phyloP scores from a whole-genome alignment of 352 stramenopile genomes.

The Paralagenidium karlingii region DNA sequence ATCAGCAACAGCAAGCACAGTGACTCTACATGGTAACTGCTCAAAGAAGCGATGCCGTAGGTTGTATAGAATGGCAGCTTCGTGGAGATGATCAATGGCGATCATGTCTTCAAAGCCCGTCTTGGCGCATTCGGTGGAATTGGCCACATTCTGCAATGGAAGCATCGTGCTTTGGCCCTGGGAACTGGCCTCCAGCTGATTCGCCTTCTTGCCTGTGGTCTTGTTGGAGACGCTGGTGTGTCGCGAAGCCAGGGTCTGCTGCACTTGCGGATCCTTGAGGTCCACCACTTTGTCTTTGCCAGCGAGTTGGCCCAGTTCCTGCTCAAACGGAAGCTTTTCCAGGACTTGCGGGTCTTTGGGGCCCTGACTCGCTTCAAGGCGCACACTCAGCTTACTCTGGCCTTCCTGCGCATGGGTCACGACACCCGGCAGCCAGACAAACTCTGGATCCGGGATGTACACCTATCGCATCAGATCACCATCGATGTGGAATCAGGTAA shows the following conservation, averaged over 20 bases:
- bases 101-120: constrained; percentile 85
- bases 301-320: constrained; percentile 35
- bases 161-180: constrained; percentile 8
- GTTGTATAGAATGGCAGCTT: constrained; percentile 82
- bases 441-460: constrained; percentile 55
- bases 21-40: constrained; percentile 51
- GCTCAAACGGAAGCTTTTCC: constrained; percentile 23
- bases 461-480: no score
- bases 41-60: constrained; percentile 62
- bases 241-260: constrained; percentile 46
- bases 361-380: constrained; percentile 49
- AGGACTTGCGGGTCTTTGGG: constrained; percentile 25
- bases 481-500: no score
- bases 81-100: constrained; percentile 74
- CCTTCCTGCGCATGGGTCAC: constrained; percentile 30
- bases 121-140: constrained; percentile 16
- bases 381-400: constrained; percentile 40
- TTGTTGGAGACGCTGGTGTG: constrained; percentile 50
- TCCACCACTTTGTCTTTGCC: constrained; percentile 37
- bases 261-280: constrained; percentile 31
- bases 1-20: neutral
- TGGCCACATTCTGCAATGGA: constrained; percentile 55
- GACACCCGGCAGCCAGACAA: constrained; percentile 71
- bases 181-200: neutral
- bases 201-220: neutral